phyloP scores from a whole-genome alignment of 2,329 filamentous ascomycete genomes.

The Thyridium curvatum region DNA sequence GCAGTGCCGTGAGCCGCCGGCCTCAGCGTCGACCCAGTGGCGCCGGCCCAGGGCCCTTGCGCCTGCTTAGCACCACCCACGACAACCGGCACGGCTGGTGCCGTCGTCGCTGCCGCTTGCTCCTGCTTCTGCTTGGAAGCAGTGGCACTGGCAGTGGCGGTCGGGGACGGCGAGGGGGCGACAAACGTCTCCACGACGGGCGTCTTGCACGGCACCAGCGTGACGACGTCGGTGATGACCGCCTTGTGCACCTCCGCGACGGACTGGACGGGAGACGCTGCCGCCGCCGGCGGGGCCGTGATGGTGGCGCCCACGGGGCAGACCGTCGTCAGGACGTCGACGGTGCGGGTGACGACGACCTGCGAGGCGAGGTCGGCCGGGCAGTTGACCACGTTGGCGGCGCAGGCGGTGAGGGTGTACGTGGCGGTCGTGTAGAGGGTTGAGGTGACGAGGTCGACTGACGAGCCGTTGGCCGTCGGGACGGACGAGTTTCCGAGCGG shows the following conservation, averaged over 20 bases:
- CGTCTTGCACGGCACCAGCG: slow-evolving; percentile 12
- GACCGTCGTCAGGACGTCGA: slow-evolving; percentile 15
- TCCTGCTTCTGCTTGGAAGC: no score
- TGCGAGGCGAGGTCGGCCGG: slow-evolving; percentile 16
- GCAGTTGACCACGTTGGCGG: slow-evolving; percentile 20
- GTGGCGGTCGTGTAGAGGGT: slow-evolving; percentile 14
- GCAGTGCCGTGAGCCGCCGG: no score
- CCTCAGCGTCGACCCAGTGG: no score
- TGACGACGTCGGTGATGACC: slow-evolving; percentile 12
- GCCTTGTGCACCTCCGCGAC: slow-evolving; percentile 3
- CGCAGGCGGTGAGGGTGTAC: slow-evolving; percentile 23
- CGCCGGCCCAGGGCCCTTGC: no score
- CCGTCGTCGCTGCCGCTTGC: no score
- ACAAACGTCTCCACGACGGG: slow-evolving; percentile 39
- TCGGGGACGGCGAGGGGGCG: slow-evolving; percentile 32
- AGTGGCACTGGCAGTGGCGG: background rate
- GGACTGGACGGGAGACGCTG: slow-evolving; percentile 3
- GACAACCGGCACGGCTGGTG: no score
- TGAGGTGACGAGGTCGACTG: slow-evolving; percentile 10
- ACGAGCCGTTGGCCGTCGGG: background rate
- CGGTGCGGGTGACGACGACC: slow-evolving; percentile 17
- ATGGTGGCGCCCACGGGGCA: slow-evolving; percentile 10
- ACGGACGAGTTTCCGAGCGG: background rate
- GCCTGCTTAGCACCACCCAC: no score
- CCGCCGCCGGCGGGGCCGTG: background rate